These are phyloP conservation scores for Sophora flavescens DNA, from an alignment of 306 rosid species.

Conservation along the genomic window DNA sequence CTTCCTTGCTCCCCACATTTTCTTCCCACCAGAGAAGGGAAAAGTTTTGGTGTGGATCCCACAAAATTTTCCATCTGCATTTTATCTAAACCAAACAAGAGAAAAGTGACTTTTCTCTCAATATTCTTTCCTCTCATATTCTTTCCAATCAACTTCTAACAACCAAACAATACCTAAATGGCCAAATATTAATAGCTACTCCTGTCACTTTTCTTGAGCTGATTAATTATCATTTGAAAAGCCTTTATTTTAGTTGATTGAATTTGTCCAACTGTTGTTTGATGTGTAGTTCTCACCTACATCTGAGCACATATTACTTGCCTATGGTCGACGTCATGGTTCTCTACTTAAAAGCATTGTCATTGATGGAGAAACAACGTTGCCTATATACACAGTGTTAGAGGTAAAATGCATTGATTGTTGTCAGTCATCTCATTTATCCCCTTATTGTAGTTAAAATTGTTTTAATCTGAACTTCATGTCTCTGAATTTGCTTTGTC, in stretches of 20 bases:
- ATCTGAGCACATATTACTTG: slow-evolving; percentile 72
- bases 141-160: too few relatives aligned
- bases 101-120: too few relatives aligned
- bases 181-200: slow-evolving; percentile 18
- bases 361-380: slow-evolving; percentile 92
- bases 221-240: slow-evolving; percentile 26
- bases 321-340: slow-evolving; percentile 67
- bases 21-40: too few relatives aligned
- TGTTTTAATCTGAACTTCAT: slow-evolving; percentile 34
- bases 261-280: slow-evolving; percentile 50
- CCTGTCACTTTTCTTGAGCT: slow-evolving; percentile 2
- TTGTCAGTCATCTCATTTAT: slow-evolving; percentile 1
- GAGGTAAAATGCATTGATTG: slow-evolving; percentile 69
- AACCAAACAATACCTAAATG: too few relatives aligned
- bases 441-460: slow-evolving; percentile 30
- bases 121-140: too few relatives aligned
- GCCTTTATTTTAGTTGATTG: slow-evolving; percentile 4
- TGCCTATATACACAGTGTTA: slow-evolving; percentile 93
- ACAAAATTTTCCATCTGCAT: too few relatives aligned
- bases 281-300: slow-evolving; percentile 61
- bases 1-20: too few relatives aligned
- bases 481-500: slow-evolving; percentile 43
- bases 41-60: too few relatives aligned
- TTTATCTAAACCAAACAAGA: too few relatives aligned
- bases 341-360: slow-evolving; percentile 83